A percentile compares a stretch with the other conserved stretches of the same genome.
Conservation (phyloP, 2,329 filamentous ascomycete genomes). For the Pyrenochaeta sp. region DNA sequence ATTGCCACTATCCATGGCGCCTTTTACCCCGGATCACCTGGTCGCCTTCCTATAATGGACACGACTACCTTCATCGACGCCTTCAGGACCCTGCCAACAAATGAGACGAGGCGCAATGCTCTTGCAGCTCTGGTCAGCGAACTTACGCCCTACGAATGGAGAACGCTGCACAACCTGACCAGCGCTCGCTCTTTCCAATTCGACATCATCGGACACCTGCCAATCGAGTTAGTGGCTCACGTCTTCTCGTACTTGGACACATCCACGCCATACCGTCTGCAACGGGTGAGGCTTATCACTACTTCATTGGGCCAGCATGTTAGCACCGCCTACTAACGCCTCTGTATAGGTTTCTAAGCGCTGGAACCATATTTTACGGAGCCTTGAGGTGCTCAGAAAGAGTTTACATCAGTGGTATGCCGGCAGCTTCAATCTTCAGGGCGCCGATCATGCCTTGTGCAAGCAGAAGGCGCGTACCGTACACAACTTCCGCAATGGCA, state of each 20-base stretch:
- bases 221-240: slow-evolving; percentile 48
- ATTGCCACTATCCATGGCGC: neutral
- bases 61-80: slow-evolving; percentile 20
- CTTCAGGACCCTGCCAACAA: slow-evolving; percentile 26
- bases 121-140: slow-evolving; percentile 34
- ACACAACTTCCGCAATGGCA: slow-evolving; percentile 36
- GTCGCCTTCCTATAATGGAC: slow-evolving; percentile 8
- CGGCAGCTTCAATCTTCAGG: slow-evolving; percentile 18
- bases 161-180: slow-evolving; percentile 27
- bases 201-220: slow-evolving; percentile 49
- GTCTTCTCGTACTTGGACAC: slow-evolving; percentile 47
- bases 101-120: slow-evolving; percentile 26
- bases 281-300: slow-evolving; percentile 29
- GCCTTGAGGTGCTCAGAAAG: slow-evolving; percentile 30
- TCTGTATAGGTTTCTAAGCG: slow-evolving; percentile 39
- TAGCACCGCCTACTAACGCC: slow-evolving; percentile 4
- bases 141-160: slow-evolving; percentile 44
- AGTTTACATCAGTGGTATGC: slow-evolving; percentile 34
- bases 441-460: slow-evolving; percentile 24
- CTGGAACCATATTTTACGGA: slow-evolving; percentile 43
- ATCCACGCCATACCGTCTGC: slow-evolving; percentile 37
- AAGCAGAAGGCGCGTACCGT: slow-evolving; percentile 29
- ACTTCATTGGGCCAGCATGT: neutral
- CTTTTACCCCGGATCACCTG: slow-evolving; percentile 6
- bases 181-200: slow-evolving; percentile 32